Conservation (phyloP, 352 stramenopile genomes). For the Pythium pectinolyticum region DNA sequence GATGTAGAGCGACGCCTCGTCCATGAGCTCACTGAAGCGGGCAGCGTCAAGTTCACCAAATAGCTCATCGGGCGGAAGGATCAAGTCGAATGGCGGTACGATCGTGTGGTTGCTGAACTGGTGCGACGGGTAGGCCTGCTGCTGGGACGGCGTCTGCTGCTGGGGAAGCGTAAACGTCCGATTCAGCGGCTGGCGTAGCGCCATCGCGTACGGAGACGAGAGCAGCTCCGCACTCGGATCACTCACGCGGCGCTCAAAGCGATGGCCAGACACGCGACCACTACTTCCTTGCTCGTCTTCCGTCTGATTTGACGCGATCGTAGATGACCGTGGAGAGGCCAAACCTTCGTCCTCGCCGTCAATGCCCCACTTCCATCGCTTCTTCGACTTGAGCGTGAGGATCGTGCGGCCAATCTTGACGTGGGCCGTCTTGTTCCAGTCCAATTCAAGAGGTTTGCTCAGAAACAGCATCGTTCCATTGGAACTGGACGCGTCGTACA, state of each 20-base stretch:
- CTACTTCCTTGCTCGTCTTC: slow-evolving; percentile 1
- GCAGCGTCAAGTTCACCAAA: slow-evolving; percentile 20
- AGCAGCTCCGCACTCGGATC: slow-evolving; percentile 31
- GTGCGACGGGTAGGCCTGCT: slow-evolving; percentile 15
- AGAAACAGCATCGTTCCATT: slow-evolving; percentile 88
- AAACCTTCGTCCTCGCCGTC: slow-evolving; percentile 25
- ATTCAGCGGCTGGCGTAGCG: slow-evolving; percentile 28
- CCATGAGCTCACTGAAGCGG: slow-evolving; percentile 26
- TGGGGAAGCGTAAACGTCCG: slow-evolving; percentile 22
- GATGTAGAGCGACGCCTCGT: slow-evolving; percentile 12
- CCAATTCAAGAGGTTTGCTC: slow-evolving; percentile 73
- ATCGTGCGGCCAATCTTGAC: slow-evolving; percentile 87
- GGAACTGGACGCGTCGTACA: slow-evolving; percentile 75
- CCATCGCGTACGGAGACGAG: slow-evolving; percentile 25
- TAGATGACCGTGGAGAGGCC: slow-evolving; percentile 5
- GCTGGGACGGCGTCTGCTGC: too few species aligned
- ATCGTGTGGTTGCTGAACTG: slow-evolving; percentile 22
- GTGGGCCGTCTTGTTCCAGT: slow-evolving; percentile 82
- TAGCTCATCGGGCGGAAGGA: slow-evolving; percentile 18
- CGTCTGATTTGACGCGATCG: slow-evolving; percentile 9
- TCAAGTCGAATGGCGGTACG: neutral
- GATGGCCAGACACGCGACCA: slow-evolving; percentile 9
- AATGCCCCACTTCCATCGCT: slow-evolving; percentile 75
- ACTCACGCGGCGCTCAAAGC: slow-evolving; percentile 9
- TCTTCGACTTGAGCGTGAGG: slow-evolving; percentile 81